Conservation (phyloP, 2,329 filamentous ascomycete species). For the Neocucurbitaria cava region DNA sequence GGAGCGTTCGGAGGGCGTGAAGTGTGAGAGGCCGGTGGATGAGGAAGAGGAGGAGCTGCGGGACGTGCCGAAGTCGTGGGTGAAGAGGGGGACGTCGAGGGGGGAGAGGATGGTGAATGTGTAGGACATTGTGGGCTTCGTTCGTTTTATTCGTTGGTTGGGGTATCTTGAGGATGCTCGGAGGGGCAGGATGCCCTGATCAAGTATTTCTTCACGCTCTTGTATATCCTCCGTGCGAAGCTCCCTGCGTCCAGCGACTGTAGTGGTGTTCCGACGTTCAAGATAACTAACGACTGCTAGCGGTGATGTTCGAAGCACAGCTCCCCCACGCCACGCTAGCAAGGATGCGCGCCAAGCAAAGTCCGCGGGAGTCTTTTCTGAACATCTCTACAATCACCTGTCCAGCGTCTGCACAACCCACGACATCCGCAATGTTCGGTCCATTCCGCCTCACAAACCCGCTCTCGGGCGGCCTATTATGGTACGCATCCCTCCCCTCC, state of each 20-base stretch:
- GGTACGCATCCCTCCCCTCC: constrained; percentile 27
- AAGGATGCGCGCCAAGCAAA: constrained; percentile 39
- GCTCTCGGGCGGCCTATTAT: constrained; percentile 49
- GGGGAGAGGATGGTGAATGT: constrained; percentile 98
- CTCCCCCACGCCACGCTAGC: constrained; percentile 31
- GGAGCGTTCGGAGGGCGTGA: constrained; percentile 85
- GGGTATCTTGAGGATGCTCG: background rate
- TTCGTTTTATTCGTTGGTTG: background rate
- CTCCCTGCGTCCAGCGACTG: background rate
- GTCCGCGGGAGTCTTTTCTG: constrained; percentile 36
- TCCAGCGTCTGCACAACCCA: constrained; percentile 21
- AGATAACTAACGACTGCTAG: background rate
- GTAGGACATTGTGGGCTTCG: constrained; percentile 78
- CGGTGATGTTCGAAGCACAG: constrained; percentile 7
- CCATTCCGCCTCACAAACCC: constrained; percentile 50
- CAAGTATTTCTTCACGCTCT: background rate
- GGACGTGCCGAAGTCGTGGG: constrained; percentile 95
- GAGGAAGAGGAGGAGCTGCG: too few species aligned
- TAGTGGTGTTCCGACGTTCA: background rate
- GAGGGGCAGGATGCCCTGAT: background rate
- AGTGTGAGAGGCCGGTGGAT: constrained; percentile 87
- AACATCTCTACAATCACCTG: background rate
- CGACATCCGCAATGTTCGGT: constrained; percentile 46
- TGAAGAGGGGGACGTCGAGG: constrained; percentile 94
- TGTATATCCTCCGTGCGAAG: background rate